Evolutionary conservation across 1,284 basidiomycete genomes (phyloP).

Genomic region (Peniophora sp.): DNA sequence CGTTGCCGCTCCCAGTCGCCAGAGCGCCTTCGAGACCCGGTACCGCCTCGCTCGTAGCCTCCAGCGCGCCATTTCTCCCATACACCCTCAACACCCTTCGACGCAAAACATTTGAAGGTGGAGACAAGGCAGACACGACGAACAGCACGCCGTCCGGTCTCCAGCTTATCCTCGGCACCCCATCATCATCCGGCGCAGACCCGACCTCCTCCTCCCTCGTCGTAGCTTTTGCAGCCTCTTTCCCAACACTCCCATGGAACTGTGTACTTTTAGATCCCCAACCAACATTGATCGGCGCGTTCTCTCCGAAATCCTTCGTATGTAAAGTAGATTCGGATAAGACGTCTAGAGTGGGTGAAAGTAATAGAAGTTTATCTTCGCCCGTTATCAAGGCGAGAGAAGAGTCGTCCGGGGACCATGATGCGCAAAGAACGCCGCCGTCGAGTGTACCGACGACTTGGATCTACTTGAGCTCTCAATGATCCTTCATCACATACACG

Average conservation of each 20-base stretch:
- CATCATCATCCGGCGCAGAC: conserved; percentile 68
- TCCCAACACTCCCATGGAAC: conserved; percentile 95
- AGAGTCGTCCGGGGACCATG: conserved; percentile 90
- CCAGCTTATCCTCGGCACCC: conserved; percentile 78
- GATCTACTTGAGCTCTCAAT: conserved; percentile 25
- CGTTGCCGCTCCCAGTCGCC: conserved; percentile 87
- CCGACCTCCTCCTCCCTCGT: conserved; percentile 29
- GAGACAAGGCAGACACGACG: conserved; percentile 68
- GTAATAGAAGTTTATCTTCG: conserved; percentile 73
- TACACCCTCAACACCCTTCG: conserved; percentile 73
- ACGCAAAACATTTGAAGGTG: conserved; percentile 12
- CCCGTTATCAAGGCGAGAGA: conserved; percentile 76
- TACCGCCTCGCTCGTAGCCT: conserved; percentile 81
- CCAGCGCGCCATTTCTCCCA: conserved; percentile 70
- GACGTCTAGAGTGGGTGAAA: conserved; percentile 87
- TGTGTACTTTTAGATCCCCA: conserved; percentile 98
- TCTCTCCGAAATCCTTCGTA: conserved; percentile 83
- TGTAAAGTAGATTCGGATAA: conserved; percentile 74
- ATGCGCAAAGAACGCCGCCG: conserved; percentile 73
- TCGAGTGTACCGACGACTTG: conserved; percentile 87
- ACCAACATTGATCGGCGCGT: conserved; percentile 89
- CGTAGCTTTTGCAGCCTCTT: conserved; percentile 66
- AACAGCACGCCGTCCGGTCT: conserved; percentile 90
- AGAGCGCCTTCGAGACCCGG: conserved; percentile 76
- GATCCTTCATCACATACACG: no score